These are phyloP conservation scores for Tetrahymena malaccensis DNA, from an alignment of 73 alveolate genomes.

Conservation along the genomic window DNA sequence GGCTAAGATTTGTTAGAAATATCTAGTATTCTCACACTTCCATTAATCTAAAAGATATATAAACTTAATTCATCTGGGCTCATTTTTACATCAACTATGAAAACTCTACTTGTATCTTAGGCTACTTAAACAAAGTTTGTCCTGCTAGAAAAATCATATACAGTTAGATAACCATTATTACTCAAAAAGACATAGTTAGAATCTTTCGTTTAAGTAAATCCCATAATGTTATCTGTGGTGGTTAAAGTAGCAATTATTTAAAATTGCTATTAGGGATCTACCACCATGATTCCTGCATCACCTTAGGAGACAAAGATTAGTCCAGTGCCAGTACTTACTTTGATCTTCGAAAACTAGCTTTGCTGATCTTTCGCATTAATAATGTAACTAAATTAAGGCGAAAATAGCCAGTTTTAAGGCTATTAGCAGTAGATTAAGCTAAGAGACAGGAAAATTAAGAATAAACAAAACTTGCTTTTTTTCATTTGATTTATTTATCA, in stretches of 20 bases:
- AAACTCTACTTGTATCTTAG: neutral
- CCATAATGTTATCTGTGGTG: neutral
- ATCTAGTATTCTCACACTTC: neutral
- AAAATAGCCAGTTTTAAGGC: neutral
- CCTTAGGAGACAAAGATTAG: neutral
- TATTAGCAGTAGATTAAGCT: neutral
- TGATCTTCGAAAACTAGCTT: neutral
- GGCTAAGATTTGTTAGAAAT: neutral
- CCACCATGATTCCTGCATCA: neutral
- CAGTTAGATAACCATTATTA: neutral
- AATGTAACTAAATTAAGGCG: neutral
- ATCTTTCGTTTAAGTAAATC: neutral
- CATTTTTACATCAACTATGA: neutral
- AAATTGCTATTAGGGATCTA: neutral
- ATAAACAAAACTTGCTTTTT: neutral
- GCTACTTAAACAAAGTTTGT: neutral
- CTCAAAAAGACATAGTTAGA: neutral
- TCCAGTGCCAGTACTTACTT: neutral
- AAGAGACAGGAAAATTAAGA: too few relatives aligned
- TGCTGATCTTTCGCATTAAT: neutral
- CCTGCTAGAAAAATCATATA: neutral
- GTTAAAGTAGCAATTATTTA: neutral
- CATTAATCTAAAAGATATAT: neutral
- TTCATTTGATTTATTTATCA: neutral
- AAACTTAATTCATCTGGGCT: neutral